A percentile compares a stretch with the other conserved stretches of the same genome.
phyloP scores from a whole-genome alignment of 1,139 yeast genomes.

The Hyphopichia burtonii region DNA sequence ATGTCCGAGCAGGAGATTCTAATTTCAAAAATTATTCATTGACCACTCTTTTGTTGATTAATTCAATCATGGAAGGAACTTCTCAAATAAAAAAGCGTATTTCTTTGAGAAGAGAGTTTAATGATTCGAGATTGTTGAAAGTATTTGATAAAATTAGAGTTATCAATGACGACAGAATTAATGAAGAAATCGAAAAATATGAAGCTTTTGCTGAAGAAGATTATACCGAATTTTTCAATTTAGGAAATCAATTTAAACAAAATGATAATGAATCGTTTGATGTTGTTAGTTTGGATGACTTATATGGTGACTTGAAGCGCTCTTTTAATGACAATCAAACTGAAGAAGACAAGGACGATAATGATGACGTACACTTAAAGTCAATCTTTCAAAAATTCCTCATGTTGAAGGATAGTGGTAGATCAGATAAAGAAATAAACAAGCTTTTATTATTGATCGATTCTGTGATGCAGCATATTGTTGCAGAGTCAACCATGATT shows the following conservation, averaged over 20 bases:
- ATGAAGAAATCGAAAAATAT: conserved; percentile 46
- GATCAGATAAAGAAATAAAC: conserved; percentile 20
- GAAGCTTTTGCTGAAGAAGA: conserved; percentile 44
- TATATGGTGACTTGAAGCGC: conserved; percentile 16
- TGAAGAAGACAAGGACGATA: conserved; percentile 7
- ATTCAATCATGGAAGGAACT: conserved; percentile 41
- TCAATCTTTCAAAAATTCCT: conserved; percentile 25
- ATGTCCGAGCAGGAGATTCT: conserved; percentile 16
- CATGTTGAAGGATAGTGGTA: conserved; percentile 22
- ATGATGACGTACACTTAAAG: conserved; percentile 11
- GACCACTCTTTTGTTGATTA: conserved; percentile 44
- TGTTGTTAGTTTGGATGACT: conserved; percentile 20
- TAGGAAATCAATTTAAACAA: conserved; percentile 10
- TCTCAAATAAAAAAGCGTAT: conserved; percentile 29
- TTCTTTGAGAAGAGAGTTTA: conserved; percentile 38
- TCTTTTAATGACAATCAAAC: conserved; percentile 3
- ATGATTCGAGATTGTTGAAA: conserved; percentile 36
- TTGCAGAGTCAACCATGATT: conserved; percentile 23
- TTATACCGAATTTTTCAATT: conserved; percentile 18
- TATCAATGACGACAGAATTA: conserved; percentile 38
- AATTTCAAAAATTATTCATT: conserved; percentile 41
- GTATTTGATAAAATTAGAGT: conserved; percentile 39
- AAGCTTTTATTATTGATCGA: conserved; percentile 28
- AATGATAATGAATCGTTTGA: conserved; percentile 10
- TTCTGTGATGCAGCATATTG: conserved; percentile 30